Base-by-base conservation (phyloP, 2,329 filamentous ascomycete genomes). In the Paraphoma chrysanthemicola region DNA sequence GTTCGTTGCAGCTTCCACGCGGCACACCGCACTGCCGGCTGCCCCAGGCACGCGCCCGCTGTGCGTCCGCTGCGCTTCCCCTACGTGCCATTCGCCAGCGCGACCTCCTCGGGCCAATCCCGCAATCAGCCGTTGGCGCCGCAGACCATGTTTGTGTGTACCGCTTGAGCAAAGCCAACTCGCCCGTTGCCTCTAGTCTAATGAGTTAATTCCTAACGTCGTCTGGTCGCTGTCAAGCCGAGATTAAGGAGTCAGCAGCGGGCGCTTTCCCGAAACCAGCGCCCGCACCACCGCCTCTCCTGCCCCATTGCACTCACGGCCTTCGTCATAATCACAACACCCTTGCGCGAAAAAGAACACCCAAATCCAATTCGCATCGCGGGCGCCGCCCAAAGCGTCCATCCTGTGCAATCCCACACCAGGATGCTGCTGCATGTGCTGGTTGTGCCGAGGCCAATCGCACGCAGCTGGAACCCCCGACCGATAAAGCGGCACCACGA, bases 241-340 rank as follows among this genome's bases (percentile, higher is more conserved):
- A 77, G 64, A 77, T 77, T 74, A 75, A 75, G 69, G 73, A 74
- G 67, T 56, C 57, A 55, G 54, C 65, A 70, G 67, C 69, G 66
- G 62, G 56, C 68, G 66, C 68, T 63, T 66, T 68, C 50, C 68
- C 68, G 51, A 56, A 63, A 59, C 41, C 58, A 54, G 57, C 54
- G 43, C 46, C 57, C 59, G 47, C 23, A 57, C 55, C n/a, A n/a
- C n/a, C n/a, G n/a, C n/a, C n/a, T n/a, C 49, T 54, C 47, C 57
- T 55, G 50, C 50, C 51, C 54, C 44, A 38, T 47, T 23, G 30
- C 51, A 54, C 60, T 65, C 57, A 66, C 51, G 50, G 49, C 62
- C 56, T 50, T 62, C 64, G 61, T 67, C 66, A 68, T 66, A 54
- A 55, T 55, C 48, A 56, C 55, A 29, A 48, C 30, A 23, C 53